Base-by-base conservation (phyloP, 2,329 filamentous ascomycete genomes). In the Cercospora sp. region DNA sequence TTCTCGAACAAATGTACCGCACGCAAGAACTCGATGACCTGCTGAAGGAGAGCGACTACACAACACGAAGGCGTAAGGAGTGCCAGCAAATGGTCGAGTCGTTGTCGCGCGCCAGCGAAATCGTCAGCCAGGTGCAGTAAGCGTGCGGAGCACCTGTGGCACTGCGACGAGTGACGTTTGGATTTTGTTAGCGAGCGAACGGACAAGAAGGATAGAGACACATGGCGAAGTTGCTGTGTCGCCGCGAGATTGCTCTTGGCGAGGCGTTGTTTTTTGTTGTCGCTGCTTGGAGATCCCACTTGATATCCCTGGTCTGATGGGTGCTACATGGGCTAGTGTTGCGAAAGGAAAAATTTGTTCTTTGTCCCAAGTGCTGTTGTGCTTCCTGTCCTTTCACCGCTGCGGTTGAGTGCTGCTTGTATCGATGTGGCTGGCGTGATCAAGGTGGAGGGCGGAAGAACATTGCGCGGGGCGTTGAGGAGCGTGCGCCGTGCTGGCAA, bases 21-120 rank as follows among this genome's bases (percentile, higher is more conserved):
- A 90, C 89, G 63, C 90, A 92, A 79, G 92, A 94, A 75, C 86
- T 97, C 30, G 95, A 99, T 74, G 94, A 97, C 70, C 85, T 99
- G 72, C 89, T 99, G 72, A 97, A 97, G 86, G 95, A 99, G 83
- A 97, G 92, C 79, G 95, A 99, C 81, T 98, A 97, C 85, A 99
- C 95, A 3, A 87, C 97, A 77, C 89, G 94, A 76, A 87, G 95
- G 81, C 88, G 95, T 80, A 99, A 99, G 86, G 95, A 99, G 82
- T 99, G 95, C 82, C 93, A 96, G 82, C 93, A 97, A 82, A 99
- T 99, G 95, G 95, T 99, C 62, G 95, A 99, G 82, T 96, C 92
- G 65, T 85, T 99, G 77, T 83, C 86, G 51, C 66, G 69, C 32
- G 95, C 95, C 66, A 95, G 90, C 81, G 95, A 99, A 85, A 98